These are phyloP conservation scores for Sporothrix mexicana DNA, from an alignment of 2,329 filamentous ascomycete genomes.

Conservation along the genomic window DNA sequence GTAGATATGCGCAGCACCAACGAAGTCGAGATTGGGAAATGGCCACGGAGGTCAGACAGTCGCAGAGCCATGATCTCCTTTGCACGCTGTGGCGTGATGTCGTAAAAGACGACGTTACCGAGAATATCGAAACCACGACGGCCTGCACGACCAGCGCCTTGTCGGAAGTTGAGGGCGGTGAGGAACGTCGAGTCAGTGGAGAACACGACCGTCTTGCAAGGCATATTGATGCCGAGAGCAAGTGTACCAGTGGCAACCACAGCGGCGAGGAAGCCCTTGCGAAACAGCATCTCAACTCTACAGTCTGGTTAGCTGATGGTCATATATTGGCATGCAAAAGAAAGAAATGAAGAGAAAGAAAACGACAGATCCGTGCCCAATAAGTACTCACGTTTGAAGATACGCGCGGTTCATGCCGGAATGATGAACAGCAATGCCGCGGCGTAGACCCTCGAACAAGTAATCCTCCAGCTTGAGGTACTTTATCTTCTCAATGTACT, in stretches of 20 bases:
- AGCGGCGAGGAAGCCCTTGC: constrained; percentile 71
- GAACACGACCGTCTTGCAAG: constrained; percentile 82
- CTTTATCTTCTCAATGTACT: constrained; percentile 58
- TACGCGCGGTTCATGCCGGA: constrained; percentile 80
- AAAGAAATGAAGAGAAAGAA: constrained; percentile 21
- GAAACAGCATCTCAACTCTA: constrained; percentile 74
- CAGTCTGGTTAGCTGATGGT: not conserved
- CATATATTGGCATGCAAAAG: not conserved
- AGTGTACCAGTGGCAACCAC: constrained; percentile 79
- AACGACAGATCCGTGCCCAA: constrained; percentile 18
- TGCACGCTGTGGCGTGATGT: constrained; percentile 64
- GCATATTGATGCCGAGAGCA: constrained; percentile 81
- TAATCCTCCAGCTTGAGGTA: constrained; percentile 56
- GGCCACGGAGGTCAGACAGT: constrained; percentile 74
- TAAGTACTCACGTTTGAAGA: constrained; percentile 61
- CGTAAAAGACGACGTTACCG: constrained; percentile 80
- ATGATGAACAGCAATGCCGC: constrained; percentile 79
- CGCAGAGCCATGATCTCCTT: constrained; percentile 73
- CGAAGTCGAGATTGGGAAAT: constrained; percentile 78
- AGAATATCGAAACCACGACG: constrained; percentile 80
- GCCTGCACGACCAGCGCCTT: constrained; percentile 77
- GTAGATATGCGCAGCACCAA: constrained; percentile 72
- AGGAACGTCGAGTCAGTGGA: constrained; percentile 74
- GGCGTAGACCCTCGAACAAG: constrained; percentile 65
- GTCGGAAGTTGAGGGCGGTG: constrained; percentile 76